These are phyloP conservation scores for Fusarium poae DNA, from an alignment of 2,329 filamentous ascomycete genomes.

Conservation along the genomic window DNA sequence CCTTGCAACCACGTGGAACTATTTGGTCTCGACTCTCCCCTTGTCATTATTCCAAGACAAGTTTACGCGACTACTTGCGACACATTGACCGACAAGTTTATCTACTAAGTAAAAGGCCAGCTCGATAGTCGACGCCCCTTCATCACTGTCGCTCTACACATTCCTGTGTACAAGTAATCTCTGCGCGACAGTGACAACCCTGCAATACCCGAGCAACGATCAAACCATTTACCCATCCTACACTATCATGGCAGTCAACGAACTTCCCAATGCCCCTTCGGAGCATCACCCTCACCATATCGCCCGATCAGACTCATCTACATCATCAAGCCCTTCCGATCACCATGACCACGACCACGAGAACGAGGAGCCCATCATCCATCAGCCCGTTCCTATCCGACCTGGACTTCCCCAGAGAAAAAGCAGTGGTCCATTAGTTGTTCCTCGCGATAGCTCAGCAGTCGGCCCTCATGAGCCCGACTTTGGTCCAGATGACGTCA, in stretches of 20 bases:
- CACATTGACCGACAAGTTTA: conserved; percentile 20
- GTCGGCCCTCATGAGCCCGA: conserved; percentile 80
- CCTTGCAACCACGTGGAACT: conserved; percentile 45
- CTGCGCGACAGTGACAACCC: conserved; percentile 30
- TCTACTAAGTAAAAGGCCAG: conserved; percentile 6
- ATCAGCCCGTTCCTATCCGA: conserved; percentile 67
- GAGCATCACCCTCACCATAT: conserved; percentile 52
- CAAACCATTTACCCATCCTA: neutral
- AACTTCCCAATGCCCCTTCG: conserved; percentile 41
- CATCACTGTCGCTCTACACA: conserved; percentile 7
- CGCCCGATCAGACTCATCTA: conserved; percentile 56
- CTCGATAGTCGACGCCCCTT: neutral
- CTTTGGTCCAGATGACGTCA: conserved; percentile 87
- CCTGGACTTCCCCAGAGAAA: conserved; percentile 80
- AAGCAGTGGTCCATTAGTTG: conserved; percentile 85
- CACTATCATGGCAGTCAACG: conserved; percentile 45
- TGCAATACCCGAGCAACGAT: neutral
- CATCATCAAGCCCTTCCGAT: conserved; percentile 52
- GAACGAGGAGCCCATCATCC: conserved; percentile 55
- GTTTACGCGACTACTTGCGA: conserved; percentile 26
- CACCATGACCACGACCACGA: conserved; percentile 44
- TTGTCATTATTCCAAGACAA: conserved; percentile 20
- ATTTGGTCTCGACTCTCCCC: conserved; percentile 40
- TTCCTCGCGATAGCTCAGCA: conserved; percentile 80
- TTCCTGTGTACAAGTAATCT: conserved; percentile 25